Evolutionary conservation across 257 asterid genomes (phyloP).

Genomic region (Solanum chmielewskii): DNA sequence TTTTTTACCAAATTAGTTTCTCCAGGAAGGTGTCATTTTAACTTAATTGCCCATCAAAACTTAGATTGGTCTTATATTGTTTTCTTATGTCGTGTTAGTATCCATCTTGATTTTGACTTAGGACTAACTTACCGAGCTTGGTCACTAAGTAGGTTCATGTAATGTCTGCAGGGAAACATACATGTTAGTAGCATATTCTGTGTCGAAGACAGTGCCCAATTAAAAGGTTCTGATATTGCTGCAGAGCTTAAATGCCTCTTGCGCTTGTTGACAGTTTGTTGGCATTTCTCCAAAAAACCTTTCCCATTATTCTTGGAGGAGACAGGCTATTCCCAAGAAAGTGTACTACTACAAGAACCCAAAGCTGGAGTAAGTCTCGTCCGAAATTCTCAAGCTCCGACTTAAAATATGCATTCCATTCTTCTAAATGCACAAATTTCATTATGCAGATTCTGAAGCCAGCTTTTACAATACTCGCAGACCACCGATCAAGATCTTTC

Average conservation of each 20-base stretch:
- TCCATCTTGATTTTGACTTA: background rate
- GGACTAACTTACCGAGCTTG: background rate
- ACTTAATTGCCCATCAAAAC: background rate
- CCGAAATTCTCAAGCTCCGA: background rate
- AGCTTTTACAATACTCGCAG: constrained; percentile 73
- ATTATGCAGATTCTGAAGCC: constrained; percentile 85
- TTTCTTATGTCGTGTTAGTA: background rate
- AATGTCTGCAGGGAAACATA: constrained; percentile 57
- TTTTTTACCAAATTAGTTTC: background rate
- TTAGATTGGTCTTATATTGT: background rate
- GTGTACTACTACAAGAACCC: constrained; percentile 93
- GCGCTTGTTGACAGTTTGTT: constrained; percentile 72
- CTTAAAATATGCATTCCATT: background rate
- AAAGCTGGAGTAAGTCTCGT: constrained; percentile 86
- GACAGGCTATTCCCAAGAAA: constrained; percentile 78
- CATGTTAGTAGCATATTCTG: constrained; percentile 73
- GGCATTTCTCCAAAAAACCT: constrained; percentile 96
- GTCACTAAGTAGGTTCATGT: constrained; percentile 2
- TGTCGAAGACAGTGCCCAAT: constrained; percentile 66
- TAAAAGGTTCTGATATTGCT: constrained; percentile 68
- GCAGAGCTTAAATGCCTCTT: constrained; percentile 73
- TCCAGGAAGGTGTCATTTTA: background rate
- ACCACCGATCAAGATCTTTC: constrained; percentile 54
- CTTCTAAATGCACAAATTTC: background rate
- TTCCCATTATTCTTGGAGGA: constrained; percentile 74